Evolutionary conservation across 192 early-diverging fungal species (phyloP), one percentile per base, ranked within the genome.

Genomic region (Cladochytrium replicatum): DNA sequence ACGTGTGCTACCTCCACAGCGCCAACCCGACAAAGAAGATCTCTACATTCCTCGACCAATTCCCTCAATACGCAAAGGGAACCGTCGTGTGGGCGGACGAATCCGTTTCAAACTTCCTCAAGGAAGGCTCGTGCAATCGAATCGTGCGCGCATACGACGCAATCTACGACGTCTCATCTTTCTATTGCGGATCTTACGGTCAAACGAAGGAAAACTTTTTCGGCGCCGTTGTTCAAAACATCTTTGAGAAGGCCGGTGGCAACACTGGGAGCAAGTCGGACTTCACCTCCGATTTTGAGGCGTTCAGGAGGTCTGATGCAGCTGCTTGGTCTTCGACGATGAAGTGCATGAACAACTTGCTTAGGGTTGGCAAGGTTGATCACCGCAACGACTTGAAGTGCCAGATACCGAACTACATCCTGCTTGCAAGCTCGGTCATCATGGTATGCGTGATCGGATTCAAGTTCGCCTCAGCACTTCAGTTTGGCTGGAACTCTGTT

Each of bases 401-500:
- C 53, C 68, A 75, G 47, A 83, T 91, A 63, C 81, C 83, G 30
- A 88, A 89, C 66, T 91, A 87, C 46, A 58, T 93, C 40, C 63
- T 91, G 22, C 67, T 90, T 43, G 75, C 73, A 6, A 79, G 79
- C 17, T 77, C 86, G 1, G 51, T 76, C 7, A 37, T 91, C 21
- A 62, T 91, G 46, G 81, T 80, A 4, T 40, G 71, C 25, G 82
- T 93, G 26, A 84, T 93, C 43, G 71, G 84, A 31, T 80, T 93
- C 69, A 93, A 94, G 74, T 93, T 94, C 48, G 60, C 93, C 38
- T 84, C 89, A 13, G 83, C 77, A 2, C 38, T 80, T 43, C 77
- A 75, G 55, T 71, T 72, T 48, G 60, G 63, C 26, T 51, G 55
- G 7, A 61, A 67, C 41, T 19, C 76, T 25, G 74, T 76, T 50